Percentiles rank a stretch among this genome's conserved stretches.
Evolutionary conservation across 2,329 filamentous ascomycete species (phyloP).

Genomic region (Aureobasidium sp.): DNA sequence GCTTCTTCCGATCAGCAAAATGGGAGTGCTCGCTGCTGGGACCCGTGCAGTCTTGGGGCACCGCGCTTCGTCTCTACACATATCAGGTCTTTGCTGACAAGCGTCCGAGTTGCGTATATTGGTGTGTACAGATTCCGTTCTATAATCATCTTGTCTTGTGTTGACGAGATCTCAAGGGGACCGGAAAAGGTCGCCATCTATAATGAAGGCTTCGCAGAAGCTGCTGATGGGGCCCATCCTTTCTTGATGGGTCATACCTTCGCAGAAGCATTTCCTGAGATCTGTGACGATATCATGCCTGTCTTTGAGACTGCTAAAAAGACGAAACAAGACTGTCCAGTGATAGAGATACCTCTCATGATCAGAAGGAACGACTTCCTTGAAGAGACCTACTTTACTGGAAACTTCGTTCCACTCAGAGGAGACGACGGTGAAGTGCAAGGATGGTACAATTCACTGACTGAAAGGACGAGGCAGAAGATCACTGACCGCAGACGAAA

Average conservation of each 20-base stretch:
- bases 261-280: constrained; percentile 13
- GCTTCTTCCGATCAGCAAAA: constrained; percentile 38
- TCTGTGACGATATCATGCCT: constrained; percentile 12
- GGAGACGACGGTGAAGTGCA: constrained; percentile 9
- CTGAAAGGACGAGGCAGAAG: constrained; percentile 17
- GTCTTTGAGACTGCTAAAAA: constrained; percentile 16
- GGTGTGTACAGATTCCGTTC: neutral
- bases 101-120: constrained; percentile 28
- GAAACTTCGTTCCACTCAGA: constrained; percentile 16
- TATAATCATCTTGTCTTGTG: no score
- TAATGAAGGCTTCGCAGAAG: constrained; percentile 14
- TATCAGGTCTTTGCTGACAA: constrained; percentile 41
- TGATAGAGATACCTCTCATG: constrained; percentile 16
- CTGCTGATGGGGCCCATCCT: constrained; percentile 11
- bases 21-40: constrained; percentile 45
- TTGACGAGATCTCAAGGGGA: neutral
- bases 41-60: constrained; percentile 42
- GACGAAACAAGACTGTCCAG: constrained; percentile 9
- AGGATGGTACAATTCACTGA: constrained; percentile 17
- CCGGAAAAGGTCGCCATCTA: constrained; percentile 13
- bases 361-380: constrained; percentile 15
- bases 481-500: constrained; percentile 16
- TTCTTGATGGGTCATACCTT: constrained; percentile 15
- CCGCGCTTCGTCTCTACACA: constrained; percentile 41
- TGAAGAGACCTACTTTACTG: constrained; percentile 17